phyloP scores from a whole-genome alignment of 1,139 yeast species.

The Debaryomyces sp. region DNA sequence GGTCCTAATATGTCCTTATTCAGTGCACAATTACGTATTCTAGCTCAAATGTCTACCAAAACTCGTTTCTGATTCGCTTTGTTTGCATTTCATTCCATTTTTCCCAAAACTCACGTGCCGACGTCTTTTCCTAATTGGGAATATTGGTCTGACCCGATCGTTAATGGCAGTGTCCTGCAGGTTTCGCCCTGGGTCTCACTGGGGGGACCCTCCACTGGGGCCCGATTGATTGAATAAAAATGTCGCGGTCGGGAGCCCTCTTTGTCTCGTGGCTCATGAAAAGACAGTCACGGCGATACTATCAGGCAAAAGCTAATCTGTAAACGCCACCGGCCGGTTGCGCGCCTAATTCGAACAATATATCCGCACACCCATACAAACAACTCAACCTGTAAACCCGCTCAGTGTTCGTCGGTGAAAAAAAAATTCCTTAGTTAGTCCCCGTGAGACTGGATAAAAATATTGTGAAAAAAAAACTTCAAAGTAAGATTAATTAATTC shows the following conservation, averaged over 20 bases:
- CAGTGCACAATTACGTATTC: background rate
- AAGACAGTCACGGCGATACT: background rate
- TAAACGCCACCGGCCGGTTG: background rate
- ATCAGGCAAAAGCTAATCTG: background rate
- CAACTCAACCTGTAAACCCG: constrained; percentile 16
- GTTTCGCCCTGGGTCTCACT: background rate
- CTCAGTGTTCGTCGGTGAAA: constrained; percentile 11
- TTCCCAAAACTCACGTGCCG: background rate
- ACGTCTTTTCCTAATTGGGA: background rate
- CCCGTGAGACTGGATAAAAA: constrained; percentile 4
- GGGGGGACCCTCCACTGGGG: background rate
- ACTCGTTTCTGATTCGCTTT: background rate
- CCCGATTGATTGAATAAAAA: background rate
- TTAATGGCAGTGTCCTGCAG: background rate
- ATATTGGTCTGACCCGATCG: background rate
- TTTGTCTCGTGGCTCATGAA: background rate
- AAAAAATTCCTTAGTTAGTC: constrained; percentile 5
- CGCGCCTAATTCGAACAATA: background rate
- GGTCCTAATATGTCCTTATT: background rate
- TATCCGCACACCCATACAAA: background rate
- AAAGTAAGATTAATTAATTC: constrained; percentile 1
- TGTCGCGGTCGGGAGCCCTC: background rate
- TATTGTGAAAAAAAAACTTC: constrained; percentile 6
- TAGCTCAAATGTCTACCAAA: background rate
- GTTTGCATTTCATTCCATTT: constrained; percentile 1